Evolutionary conservation across 805 yeast species (phyloP), one percentile per base, ranked within the genome.

Genomic region (Candida dendrica): DNA sequence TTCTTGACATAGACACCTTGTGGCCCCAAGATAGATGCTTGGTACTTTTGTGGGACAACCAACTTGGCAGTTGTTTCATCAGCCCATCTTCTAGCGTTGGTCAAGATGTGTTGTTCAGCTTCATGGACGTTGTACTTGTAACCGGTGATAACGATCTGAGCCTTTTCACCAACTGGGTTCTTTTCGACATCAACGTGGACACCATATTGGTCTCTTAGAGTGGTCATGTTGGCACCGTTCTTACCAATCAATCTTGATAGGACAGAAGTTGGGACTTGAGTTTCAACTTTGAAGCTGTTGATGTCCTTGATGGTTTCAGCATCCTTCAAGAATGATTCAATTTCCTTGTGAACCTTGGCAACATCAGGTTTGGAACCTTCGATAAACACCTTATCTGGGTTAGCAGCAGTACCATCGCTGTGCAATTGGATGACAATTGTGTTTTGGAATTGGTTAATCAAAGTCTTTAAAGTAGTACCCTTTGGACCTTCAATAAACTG

Each of bases 211-310:
- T 84, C 86, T 48, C 84, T 74, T 46, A 88, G 61, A 39, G 75
- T 68, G 51, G 77, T 75, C 56, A 93, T 65, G 57, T 79, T 78
- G 35, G 86, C 66, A 42, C 99, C 98, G 46, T 78, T 84, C 59
- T 83, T 84, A 51, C 99, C 99, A 61, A 93, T 88, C 41, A 95
- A 71, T 64, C 93, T 80, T 24, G 93, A 74, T 45, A 91, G 67
- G 38, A 79, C 75, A 40, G 71, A 65, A 2, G 79, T 63, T 47
- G 96, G 95, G 58, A 88, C 79, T 26, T 68, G 70, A 41, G 82
- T 58, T 33, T 65, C 63, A 16, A 75, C 65, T 37, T 44, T 56
- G 51, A 65, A 72, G 36, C 70, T 66, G 42, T 68, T 61, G 30
- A 68, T 63, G 34, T 71, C 71, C 44, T 69, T 74, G 52, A 67